Base-by-base conservation (phyloP, 75 land plant species). In the Pseudotsuga menziesii region DNA sequence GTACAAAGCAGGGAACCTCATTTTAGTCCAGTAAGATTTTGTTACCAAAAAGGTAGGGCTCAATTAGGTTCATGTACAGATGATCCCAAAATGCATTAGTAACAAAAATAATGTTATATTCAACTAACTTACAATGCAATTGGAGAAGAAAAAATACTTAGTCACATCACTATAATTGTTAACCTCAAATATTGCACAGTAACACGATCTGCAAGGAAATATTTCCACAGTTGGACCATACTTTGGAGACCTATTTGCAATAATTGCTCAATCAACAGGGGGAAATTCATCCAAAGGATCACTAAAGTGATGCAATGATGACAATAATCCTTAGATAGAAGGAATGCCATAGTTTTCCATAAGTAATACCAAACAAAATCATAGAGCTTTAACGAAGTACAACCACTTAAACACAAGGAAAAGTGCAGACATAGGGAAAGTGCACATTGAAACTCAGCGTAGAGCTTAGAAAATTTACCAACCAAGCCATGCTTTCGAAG, bases 211-310 rank as follows among this genome's bases (percentile, higher is more conserved):
- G 92, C 94, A 76, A 95, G 97, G 82, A 94, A 94, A 84, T n/a
- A 94, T 92, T 22, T 95, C 97, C 97, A 94, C 92, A 8, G 97
- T 94, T 70, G 97, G 95, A 29, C 97, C 97, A 87, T 94, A 94
- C 66, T 94, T 95, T 52, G 97, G 97, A 55, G 97, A 90, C 97
- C 92, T 94, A 76, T 94, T 94, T 19, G 97, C 97, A 84, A 94
- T 94, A 25, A 95, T 94, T 7, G 97, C 97, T 55, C 97, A 83
- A 76, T 94, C 97, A 63, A 95, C 97, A 70, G 92, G 74, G 62
- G 97, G 90, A 56, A 94, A 81, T 77, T 86, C 80, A 41, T 82
- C 75, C 91, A 94, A 83, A 3, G 95, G 95, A 74, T 76, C 85
- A 57, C 97, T 94, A 79, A 58, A 85, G 17, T 52, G 66, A 71